Percentiles rank a stretch among this genome's conserved stretches.
Conservation (phyloP, 768 basidiomycete genomes). For the Boletales sp. region DNA sequence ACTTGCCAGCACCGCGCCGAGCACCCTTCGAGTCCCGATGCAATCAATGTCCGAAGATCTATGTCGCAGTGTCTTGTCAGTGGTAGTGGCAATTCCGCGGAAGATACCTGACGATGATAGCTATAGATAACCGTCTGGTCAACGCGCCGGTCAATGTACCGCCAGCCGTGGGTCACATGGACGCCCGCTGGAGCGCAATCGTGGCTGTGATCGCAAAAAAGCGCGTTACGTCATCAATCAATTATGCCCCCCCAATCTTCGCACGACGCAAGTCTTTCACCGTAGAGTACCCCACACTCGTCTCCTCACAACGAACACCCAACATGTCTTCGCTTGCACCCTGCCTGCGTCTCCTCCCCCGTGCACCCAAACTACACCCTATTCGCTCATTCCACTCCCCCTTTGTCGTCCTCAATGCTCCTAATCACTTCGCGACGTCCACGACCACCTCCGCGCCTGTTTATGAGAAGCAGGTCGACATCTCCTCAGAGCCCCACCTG, state of each 20-base stretch:
- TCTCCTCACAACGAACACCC: conserved; percentile 13
- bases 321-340: conserved; percentile 15
- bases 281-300: conserved; percentile 1
- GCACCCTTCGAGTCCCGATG: background rate
- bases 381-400: conserved; percentile 63
- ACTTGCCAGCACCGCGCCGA: background rate
- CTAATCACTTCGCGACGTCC: conserved; percentile 32
- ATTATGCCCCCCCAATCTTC: conserved; percentile 17
- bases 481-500: conserved; percentile 44
- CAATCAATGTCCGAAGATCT: background rate
- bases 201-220: background rate
- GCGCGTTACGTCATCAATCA: conserved; percentile 26
- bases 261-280: conserved; percentile 11
- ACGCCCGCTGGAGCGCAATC: too few species aligned
- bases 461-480: conserved; percentile 64
- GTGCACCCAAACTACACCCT: background rate
- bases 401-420: conserved; percentile 48
- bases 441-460: conserved; percentile 28
- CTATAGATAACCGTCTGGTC: too few species aligned
- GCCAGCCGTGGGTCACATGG: too few species aligned
- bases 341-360: conserved; percentile 4
- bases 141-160: too few species aligned
- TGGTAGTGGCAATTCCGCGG: background rate
- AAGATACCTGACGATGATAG: too few species aligned
- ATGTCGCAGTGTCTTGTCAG: background rate